phyloP scores from a whole-genome alignment of 75 land plant species.

The Pinus albicaulis region DNA sequence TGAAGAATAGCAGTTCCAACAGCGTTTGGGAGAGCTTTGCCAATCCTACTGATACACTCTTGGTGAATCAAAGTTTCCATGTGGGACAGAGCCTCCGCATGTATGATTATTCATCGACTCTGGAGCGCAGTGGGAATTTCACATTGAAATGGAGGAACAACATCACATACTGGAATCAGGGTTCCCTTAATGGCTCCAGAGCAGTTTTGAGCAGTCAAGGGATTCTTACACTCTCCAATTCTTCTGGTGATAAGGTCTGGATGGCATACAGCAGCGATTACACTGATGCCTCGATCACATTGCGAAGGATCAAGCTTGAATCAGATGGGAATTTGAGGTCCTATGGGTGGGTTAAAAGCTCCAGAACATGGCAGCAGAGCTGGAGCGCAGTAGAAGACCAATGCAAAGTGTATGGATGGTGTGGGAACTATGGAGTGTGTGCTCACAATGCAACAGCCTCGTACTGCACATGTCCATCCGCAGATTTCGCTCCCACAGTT shows the following conservation, averaged over 20 bases:
- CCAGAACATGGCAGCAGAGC: slow-evolving; percentile 12
- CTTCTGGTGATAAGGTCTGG: slow-evolving; percentile 11
- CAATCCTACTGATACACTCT: slow-evolving; percentile 46
- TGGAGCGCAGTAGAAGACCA: slow-evolving; percentile 74
- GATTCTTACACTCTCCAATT: background rate
- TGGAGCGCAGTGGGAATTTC: slow-evolving; percentile 25
- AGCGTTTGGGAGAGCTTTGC: slow-evolving; percentile 47
- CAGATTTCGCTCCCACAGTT: slow-evolving; percentile 41
- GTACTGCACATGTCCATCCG: slow-evolving; percentile 50
- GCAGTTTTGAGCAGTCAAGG: background rate
- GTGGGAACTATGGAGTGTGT: slow-evolving; percentile 74
- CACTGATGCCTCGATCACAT: slow-evolving; percentile 20
- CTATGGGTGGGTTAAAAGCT: slow-evolving; percentile 34
- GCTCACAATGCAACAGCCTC: slow-evolving; percentile 45
- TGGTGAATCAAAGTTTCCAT: slow-evolving; percentile 36
- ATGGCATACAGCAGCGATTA: slow-evolving; percentile 40
- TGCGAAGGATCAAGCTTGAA: slow-evolving; percentile 49
- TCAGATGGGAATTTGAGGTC: slow-evolving; percentile 68
- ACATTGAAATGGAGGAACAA: slow-evolving; percentile 30
- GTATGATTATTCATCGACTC: slow-evolving; percentile 37
- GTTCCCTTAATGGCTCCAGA: background rate
- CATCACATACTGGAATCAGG: slow-evolving; percentile 30
- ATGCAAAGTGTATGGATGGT: slow-evolving; percentile 67
- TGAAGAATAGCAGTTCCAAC: slow-evolving; percentile 10
- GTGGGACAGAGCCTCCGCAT: slow-evolving; percentile 9